A percentile compares a stretch with the other conserved stretches of the same genome.
These are phyloP conservation scores for Rhododendron ovatum DNA, from an alignment of 148 eudicot species.

Conservation along the genomic window DNA sequence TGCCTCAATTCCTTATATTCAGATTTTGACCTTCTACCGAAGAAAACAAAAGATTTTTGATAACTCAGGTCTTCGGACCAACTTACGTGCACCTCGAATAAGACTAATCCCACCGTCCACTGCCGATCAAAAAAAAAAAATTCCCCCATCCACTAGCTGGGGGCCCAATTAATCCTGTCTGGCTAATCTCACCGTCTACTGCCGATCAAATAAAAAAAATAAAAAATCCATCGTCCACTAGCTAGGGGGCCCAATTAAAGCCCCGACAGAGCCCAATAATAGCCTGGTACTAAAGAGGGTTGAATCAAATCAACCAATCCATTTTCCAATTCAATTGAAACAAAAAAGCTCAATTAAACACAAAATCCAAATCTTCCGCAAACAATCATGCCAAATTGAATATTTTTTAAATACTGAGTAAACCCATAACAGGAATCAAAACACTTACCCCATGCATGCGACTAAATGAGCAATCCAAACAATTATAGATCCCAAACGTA, in stretches of 20 bases:
- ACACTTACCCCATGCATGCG: constrained; percentile 42
- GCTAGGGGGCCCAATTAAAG: too few relatives aligned
- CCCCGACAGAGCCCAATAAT: too few relatives aligned
- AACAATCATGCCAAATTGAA: not conserved
- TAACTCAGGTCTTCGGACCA: not conserved
- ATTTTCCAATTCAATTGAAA: not conserved
- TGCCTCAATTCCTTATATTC: not conserved
- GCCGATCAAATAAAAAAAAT: too few relatives aligned
- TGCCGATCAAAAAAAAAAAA: too few relatives aligned
- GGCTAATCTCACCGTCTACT: too few relatives aligned
- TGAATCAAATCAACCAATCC: too few relatives aligned
- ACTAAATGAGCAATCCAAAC: constrained; percentile 25
- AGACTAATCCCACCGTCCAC: too few relatives aligned
- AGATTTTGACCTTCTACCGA: not conserved
- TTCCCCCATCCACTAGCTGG: too few relatives aligned
- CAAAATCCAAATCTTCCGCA: not conserved
- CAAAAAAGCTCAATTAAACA: not conserved
- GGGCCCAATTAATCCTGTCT: too few relatives aligned
- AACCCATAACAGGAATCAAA: not conserved
- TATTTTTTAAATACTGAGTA: not conserved
- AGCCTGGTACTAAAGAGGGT: too few relatives aligned
- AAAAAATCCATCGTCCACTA: too few relatives aligned
- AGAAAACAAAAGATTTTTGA: not conserved
- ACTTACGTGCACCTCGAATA: too few relatives aligned
- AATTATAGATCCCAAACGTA: constrained; percentile 22